These are phyloP conservation scores for Xenosphaeropsis pyriputrescens DNA, from an alignment of 2,329 filamentous ascomycete genomes.

Conservation along the genomic window DNA sequence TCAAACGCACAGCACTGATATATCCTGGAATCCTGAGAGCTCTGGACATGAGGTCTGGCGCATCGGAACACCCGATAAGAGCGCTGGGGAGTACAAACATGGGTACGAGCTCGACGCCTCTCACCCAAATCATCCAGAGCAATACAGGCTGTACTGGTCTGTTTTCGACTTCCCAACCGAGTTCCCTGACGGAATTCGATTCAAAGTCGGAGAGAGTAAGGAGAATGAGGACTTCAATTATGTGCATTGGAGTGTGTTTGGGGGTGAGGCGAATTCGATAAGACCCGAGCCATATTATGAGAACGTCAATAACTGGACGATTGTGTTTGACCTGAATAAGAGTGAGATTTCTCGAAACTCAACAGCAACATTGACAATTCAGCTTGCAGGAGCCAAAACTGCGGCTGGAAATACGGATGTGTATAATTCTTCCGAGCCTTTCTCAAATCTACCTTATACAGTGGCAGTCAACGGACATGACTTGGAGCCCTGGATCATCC, in stretches of 20 bases:
- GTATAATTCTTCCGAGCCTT: constrained; percentile 35
- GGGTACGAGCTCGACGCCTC: constrained; percentile 32
- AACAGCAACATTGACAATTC: constrained; percentile 43
- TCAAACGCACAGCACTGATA: constrained; percentile 21
- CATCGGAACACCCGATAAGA: constrained; percentile 47
- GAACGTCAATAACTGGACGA: constrained; percentile 43
- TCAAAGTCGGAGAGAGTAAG: constrained; percentile 37
- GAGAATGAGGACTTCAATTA: constrained; percentile 40
- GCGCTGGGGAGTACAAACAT: constrained; percentile 43
- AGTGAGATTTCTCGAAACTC: constrained; percentile 24
- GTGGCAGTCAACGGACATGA: constrained; percentile 29
- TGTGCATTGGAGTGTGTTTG: constrained; percentile 51
- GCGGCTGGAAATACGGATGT: constrained; percentile 46
- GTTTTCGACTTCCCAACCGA: constrained; percentile 43
- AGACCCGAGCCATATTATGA: constrained; percentile 27
- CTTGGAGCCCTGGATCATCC: constrained; percentile 39
- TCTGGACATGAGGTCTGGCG: constrained; percentile 45
- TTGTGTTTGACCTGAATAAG: constrained; percentile 32
- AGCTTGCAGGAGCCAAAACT: constrained; percentile 47
- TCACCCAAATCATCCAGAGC: constrained; percentile 34
- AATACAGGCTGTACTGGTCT: constrained; percentile 47
- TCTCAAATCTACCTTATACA: constrained; percentile 35
- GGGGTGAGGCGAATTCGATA: constrained; percentile 33
- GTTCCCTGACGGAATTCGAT: constrained; percentile 42
- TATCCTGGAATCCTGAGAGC: constrained; percentile 36